Evolutionary conservation across 768 basidiomycete genomes (phyloP), one percentile per base, ranked within the genome.

Genomic region (Mycena polygramma): DNA sequence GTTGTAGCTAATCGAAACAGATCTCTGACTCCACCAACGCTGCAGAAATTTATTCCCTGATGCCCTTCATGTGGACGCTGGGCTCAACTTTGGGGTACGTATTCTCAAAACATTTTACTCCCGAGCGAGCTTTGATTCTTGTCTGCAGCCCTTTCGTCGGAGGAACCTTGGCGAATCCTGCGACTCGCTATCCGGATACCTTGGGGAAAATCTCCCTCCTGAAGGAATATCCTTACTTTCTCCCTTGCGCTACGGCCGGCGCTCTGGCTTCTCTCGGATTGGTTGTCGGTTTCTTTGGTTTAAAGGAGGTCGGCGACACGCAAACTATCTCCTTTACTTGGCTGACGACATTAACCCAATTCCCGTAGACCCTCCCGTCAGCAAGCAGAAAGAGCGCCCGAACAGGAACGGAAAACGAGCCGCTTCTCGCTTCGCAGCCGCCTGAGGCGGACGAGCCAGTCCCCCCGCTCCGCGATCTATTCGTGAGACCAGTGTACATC

Each of bases 11-110:
- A 63, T 48, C 14, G 5, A 5, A n/a, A 54, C 9, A 83, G 82
- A 76, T 81, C 11, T 83, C 82, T 2, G 83, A 83, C 61, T 66
- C 76, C 4, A 80, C 84, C 10, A 85, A 84, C 69, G 76, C 81
- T 17, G 82, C 80, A 0, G 81, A 83, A 62, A 83, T 83, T 1
- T 82, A 78, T 69, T 79, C 81, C 0, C 66, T 80, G n/a, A 74
- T 77, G 39, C 81, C 80, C 8, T 68, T 83, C 19, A 78, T 80
- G 62, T 83, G 82, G 83, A 79, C 77, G 46, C 9, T 78, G 20
- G 83, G 82, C 0, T 66, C 72, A 0, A 83, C 81, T 0, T 62
- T 79, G 10, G 82, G 76, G 81, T 83, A 52, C n/a, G 79, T 61
- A 17, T 9, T 9, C 1, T 55, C 17, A 24, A n/a, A 15, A 15